Evolutionary conservation across 768 basidiomycete genomes (phyloP).

Genomic region (Strobilomyces dryophilus): DNA sequence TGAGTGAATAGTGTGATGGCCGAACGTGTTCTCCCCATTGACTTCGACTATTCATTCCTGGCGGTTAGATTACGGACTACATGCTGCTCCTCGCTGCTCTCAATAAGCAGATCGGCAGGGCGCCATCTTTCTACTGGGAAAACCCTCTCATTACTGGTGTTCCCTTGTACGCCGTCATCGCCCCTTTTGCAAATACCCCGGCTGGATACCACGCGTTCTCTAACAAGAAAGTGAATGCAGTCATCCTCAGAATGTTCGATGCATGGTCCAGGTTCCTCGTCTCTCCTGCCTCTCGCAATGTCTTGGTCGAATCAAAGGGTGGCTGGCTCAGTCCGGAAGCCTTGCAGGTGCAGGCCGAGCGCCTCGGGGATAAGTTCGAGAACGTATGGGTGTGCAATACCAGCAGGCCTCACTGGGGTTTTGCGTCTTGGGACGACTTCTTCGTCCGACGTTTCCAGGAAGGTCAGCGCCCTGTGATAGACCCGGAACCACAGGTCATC

Average conservation of each 20-base stretch:
- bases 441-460: slow-evolving; percentile 36
- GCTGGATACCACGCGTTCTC: slow-evolving; percentile 22
- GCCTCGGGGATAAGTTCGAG: slow-evolving; percentile 30
- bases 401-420: slow-evolving; percentile 40
- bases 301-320: slow-evolving; percentile 34
- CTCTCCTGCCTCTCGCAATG: slow-evolving; percentile 39
- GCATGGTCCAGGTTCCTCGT: slow-evolving; percentile 47
- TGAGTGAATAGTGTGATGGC: slow-evolving; percentile 1
- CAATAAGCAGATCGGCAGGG: slow-evolving; percentile 8
- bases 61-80: slow-evolving; percentile 1
- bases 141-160: slow-evolving; percentile 20
- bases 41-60: not conserved
- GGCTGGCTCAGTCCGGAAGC: slow-evolving; percentile 49
- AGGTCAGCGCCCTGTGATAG: slow-evolving; percentile 37
- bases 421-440: slow-evolving; percentile 50
- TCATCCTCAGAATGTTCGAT: slow-evolving; percentile 46
- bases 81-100: slow-evolving; percentile 9
- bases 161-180: slow-evolving; percentile 18
- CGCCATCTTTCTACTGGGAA: slow-evolving; percentile 9
- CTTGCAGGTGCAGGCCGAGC: slow-evolving; percentile 3
- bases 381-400: slow-evolving; percentile 41
- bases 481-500: slow-evolving; percentile 27
- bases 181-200: slow-evolving; percentile 18
- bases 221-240: slow-evolving; percentile 40
- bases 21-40: no score